A percentile compares a stretch with the other conserved stretches of the same genome.
Conservation (phyloP, 2,329 filamentous ascomycete genomes). For the Oidium heveae region DNA sequence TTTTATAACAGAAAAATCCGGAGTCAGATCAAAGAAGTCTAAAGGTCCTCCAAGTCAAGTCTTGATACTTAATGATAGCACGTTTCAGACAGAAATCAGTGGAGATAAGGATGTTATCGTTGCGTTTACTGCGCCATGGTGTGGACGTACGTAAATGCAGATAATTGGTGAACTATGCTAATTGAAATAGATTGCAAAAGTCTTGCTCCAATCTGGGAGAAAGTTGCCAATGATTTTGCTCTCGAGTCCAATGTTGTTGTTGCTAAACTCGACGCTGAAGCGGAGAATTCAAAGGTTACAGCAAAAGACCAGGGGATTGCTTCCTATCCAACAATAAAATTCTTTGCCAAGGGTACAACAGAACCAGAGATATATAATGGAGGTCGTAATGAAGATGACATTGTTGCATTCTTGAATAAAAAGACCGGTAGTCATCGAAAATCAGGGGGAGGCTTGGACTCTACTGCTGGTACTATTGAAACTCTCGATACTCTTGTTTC, state of each 20-base stretch:
- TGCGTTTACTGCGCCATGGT: conserved; percentile 96
- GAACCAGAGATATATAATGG: conserved; percentile 47
- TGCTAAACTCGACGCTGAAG: conserved; percentile 89
- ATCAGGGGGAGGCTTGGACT: conserved; percentile 55
- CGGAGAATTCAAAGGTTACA: conserved; percentile 56
- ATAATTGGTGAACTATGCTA: conserved; percentile 2
- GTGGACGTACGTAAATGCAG: conserved; percentile 43
- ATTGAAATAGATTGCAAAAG: conserved; percentile 64
- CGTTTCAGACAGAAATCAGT: conserved; percentile 56
- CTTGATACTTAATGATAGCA: conserved; percentile 52
- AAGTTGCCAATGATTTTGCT: conserved; percentile 55
- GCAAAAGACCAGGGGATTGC: conserved; percentile 53
- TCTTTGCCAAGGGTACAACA: conserved; percentile 67
- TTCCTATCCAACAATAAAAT: conserved; percentile 94
- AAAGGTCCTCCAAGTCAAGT: conserved; percentile 49
- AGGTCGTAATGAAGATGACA: conserved; percentile 48
- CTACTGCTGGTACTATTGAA: conserved; percentile 58
- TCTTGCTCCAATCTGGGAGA: conserved; percentile 77
- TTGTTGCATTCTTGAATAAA: conserved; percentile 65
- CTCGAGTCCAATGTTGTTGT: conserved; percentile 58
- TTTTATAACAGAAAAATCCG: conserved; percentile 73
- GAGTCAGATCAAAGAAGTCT: conserved; percentile 53
- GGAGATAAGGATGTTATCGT: conserved; percentile 75
- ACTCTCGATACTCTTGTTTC: conserved; percentile 50
- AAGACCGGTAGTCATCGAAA: conserved; percentile 72